Conservation (phyloP, 2,329 filamentous ascomycete species). For the Pseudogymnoascus sp. region DNA sequence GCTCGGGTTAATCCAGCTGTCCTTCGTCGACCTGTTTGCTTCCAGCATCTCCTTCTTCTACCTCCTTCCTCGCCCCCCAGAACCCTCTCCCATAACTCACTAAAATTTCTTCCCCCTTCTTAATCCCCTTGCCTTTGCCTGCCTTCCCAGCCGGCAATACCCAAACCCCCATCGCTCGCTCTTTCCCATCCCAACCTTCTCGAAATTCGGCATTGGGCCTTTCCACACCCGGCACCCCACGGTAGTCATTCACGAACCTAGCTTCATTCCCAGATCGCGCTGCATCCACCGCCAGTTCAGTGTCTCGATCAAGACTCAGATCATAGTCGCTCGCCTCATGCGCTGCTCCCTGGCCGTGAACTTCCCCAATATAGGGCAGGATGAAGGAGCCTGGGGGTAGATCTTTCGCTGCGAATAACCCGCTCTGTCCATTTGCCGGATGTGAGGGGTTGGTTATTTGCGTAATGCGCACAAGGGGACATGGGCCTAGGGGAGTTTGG, state of each 20-base stretch:
- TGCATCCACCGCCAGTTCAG: conserved; percentile 54
- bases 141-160: conserved; percentile 41
- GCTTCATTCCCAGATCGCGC: conserved; percentile 53
- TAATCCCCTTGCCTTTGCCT: conserved; percentile 35
- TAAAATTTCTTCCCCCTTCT: conserved; percentile 55
- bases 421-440: conserved; percentile 50
- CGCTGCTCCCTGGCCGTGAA: conserved; percentile 37
- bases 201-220: conserved; percentile 51
- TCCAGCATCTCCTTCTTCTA: conserved; percentile 18
- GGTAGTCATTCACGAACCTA: conserved; percentile 60
- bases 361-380: conserved; percentile 53
- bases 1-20: not conserved
- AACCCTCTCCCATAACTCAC: conserved; percentile 64
- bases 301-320: conserved; percentile 52
- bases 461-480: conserved; percentile 45
- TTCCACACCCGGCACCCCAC: conserved; percentile 41
- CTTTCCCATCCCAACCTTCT: conserved; percentile 47
- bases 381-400: conserved; percentile 50
- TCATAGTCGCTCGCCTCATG: conserved; percentile 54
- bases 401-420: conserved; percentile 50
- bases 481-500: conserved; percentile 36
- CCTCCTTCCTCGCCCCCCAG: conserved; percentile 45
- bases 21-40: not conserved
- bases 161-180: conserved; percentile 52
- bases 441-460: conserved; percentile 44